A percentile compares a stretch with the other conserved stretches of the same genome.
phyloP scores from a whole-genome alignment of 2,329 filamentous ascomycete species.

The Pseudofabraea citricarpa region DNA sequence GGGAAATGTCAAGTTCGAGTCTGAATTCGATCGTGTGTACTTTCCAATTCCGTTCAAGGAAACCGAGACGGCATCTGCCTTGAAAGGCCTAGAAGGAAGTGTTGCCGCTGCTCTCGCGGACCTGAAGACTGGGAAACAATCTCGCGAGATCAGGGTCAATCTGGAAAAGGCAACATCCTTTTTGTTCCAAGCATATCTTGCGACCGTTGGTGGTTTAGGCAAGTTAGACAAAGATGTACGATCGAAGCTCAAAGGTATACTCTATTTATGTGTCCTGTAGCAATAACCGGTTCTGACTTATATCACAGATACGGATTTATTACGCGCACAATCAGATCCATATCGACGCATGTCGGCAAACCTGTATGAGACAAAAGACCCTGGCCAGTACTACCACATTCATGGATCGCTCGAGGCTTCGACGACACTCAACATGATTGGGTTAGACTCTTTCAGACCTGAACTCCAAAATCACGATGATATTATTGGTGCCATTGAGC shows the following conservation, averaged over 20 bases:
- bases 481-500: constrained; percentile 55
- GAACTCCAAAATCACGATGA: constrained; percentile 56
- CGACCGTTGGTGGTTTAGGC: constrained; percentile 47
- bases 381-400: constrained; percentile 68
- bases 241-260: constrained; percentile 36
- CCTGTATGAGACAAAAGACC: constrained; percentile 62
- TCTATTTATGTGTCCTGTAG: too few species aligned
- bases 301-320: constrained; percentile 61
- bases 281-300: not conserved
- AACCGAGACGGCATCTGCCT: constrained; percentile 34
- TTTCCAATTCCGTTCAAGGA: constrained; percentile 42
- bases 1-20: constrained; percentile 28
- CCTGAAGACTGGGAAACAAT: constrained; percentile 39
- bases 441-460: constrained; percentile 55
- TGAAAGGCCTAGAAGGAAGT: constrained; percentile 38
- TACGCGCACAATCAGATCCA: constrained; percentile 64
- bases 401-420: constrained; percentile 71
- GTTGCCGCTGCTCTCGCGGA: constrained; percentile 56
- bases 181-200: constrained; percentile 53
- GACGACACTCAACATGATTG: constrained; percentile 66
- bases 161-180: constrained; percentile 50
- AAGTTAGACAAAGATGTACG: constrained; percentile 43
- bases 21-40: constrained; percentile 32
- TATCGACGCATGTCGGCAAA: constrained; percentile 72
- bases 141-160: constrained; percentile 43